Base-by-base conservation (phyloP, 2,329 filamentous ascomycete species). In the Cordyceps farinosa region DNA sequence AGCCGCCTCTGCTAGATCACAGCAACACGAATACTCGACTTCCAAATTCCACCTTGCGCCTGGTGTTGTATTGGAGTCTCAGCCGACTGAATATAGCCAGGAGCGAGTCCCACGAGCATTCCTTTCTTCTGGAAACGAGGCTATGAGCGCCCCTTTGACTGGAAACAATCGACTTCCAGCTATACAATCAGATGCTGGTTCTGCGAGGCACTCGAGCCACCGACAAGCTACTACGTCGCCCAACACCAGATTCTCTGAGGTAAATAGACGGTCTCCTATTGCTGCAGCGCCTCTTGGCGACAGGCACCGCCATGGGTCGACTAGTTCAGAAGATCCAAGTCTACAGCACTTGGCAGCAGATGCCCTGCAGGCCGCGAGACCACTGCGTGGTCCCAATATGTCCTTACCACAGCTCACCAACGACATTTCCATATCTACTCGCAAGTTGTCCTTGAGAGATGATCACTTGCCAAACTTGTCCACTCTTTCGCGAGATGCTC, bases 381-480 rank as follows among this genome's bases (percentile, higher is more conserved):
- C 62, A 29, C 64, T 67, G 57, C 62, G 60, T 27, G 61, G 45
- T 48, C 65, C 65, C 32, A 48, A 63, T 15, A 62, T 65, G 17
- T 54, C 55, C 13, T 38, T 55, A n/a, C 55, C 56, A 6, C 51
- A 55, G 27, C 44, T 61, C 5, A 55, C 48, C 22, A 48, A 64
- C 40, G 62, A 64, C 38, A 64, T 44, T 40, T 52, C 66, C 57
- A 53, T 63, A 32, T 58, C 58, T 17, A 64, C 57, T 29, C 52
- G 63, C 52, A 69, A 68, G 50, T 65, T 78, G 30, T 75, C 75
- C 4, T 69, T 77, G 48, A 70, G 70, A 52, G 74, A 77, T 65
- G 73, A 77, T 32, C 68, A 65, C 32, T 65, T 63, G 30, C 67
- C 63, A 34, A 65, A 57, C 48, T 34, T 62, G 29, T 29, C 64